Evolutionary conservation across 169 alveolate species (phyloP).

Genomic region (Eimeria acervulina): DNA sequence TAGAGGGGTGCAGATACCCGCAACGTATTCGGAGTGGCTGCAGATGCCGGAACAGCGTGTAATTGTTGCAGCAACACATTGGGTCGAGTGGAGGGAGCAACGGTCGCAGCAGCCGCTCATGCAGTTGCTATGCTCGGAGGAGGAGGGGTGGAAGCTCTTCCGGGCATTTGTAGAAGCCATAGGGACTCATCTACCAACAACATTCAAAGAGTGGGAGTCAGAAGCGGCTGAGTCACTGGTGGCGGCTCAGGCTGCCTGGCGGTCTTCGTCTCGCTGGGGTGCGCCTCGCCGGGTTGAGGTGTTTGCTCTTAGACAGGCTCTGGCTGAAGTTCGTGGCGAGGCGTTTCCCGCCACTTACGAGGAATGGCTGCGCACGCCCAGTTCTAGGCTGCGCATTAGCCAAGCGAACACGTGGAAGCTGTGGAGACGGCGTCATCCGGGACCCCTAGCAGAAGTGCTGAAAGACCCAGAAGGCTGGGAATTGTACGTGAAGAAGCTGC

Average conservation of each 20-base stretch:
- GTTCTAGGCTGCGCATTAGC: slow-evolving; percentile 46
- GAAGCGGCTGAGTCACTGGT: slow-evolving; percentile 55
- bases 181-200: slow-evolving; percentile 19
- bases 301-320: slow-evolving; percentile 31
- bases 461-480: slow-evolving; percentile 81
- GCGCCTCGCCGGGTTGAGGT: slow-evolving; percentile 40
- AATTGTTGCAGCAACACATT: slow-evolving; percentile 58
- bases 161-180: slow-evolving; percentile 42
- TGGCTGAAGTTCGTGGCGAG: slow-evolving; percentile 58
- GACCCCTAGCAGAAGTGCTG: slow-evolving; percentile 77
- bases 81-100: slow-evolving; percentile 78
- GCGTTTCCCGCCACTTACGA: slow-evolving; percentile 66
- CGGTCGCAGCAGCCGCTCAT: slow-evolving; percentile 33
- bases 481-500: slow-evolving; percentile 51
- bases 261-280: slow-evolving; percentile 13
- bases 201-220: slow-evolving; percentile 48
- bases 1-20: slow-evolving; percentile 65
- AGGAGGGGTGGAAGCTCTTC: slow-evolving; percentile 77
- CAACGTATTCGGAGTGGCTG: slow-evolving; percentile 80
- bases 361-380: slow-evolving; percentile 76
- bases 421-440: slow-evolving; percentile 76
- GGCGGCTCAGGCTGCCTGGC: slow-evolving; percentile 11
- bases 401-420: slow-evolving; percentile 50
- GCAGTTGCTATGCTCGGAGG: slow-evolving; percentile 60
- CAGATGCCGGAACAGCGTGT: slow-evolving; percentile 77